Conservation (phyloP, 768 basidiomycete species). For the Hydnum rufescens region DNA sequence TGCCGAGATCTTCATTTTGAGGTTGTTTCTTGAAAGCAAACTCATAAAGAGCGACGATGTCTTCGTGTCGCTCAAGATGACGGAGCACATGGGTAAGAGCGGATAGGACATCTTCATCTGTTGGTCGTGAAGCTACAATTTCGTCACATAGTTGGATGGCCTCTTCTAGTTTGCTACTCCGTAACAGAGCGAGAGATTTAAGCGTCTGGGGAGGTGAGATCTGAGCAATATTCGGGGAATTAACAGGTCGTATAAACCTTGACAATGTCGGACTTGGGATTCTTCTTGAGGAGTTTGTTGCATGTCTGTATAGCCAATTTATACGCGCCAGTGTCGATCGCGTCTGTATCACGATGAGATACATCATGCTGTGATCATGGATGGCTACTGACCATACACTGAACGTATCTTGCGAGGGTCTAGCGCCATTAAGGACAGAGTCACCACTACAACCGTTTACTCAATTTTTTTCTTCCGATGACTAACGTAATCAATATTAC, state of each 20-base stretch:
- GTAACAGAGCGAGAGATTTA: constrained; percentile 68
- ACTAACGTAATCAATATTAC: too few species aligned
- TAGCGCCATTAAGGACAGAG: too few species aligned
- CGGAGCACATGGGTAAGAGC: constrained; percentile 74
- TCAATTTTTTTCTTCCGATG: too few species aligned
- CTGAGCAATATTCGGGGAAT: background rate
- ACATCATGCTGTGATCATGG: too few species aligned
- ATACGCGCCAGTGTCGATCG: constrained; percentile 68
- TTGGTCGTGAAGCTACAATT: constrained; percentile 50
- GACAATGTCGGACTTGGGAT: constrained; percentile 49
- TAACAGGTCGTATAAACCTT: constrained; percentile 27
- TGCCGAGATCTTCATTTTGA: constrained; percentile 60
- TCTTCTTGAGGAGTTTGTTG: constrained; percentile 76
- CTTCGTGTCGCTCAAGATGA: constrained; percentile 49
- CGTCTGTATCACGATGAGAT: constrained; percentile 28
- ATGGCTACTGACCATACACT: too few species aligned
- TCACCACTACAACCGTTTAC: too few species aligned
- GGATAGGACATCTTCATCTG: constrained; percentile 50
- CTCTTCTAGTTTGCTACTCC: constrained; percentile 73
- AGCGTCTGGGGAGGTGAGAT: constrained; percentile 32
- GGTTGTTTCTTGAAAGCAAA: constrained; percentile 71
- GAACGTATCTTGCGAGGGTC: too few species aligned
- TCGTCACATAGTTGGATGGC: constrained; percentile 62
- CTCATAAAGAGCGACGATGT: constrained; percentile 71
- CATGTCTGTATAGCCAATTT: constrained; percentile 71